phyloP scores from a whole-genome alignment of 2,329 filamentous ascomycete genomes.

The Botrytis hyacinthi region DNA sequence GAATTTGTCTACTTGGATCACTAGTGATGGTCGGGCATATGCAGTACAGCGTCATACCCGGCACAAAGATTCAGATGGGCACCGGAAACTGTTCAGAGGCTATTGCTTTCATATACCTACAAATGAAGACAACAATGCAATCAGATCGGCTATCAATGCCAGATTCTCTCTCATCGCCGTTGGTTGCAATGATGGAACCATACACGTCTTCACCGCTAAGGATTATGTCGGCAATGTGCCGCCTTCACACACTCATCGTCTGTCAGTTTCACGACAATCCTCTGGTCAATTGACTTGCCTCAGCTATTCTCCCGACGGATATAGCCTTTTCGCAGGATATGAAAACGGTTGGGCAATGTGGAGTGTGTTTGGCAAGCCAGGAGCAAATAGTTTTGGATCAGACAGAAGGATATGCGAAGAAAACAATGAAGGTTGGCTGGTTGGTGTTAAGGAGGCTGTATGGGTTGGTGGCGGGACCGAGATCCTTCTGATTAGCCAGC shows the following conservation, averaged over 20 bases:
- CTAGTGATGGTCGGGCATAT: constrained; percentile 81
- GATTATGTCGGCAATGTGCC: constrained; percentile 94
- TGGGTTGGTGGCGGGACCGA: constrained; percentile 91
- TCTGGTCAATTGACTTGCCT: constrained; percentile 73
- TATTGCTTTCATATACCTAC: constrained; percentile 84
- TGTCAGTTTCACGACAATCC: constrained; percentile 64
- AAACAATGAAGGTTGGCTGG: constrained; percentile 83
- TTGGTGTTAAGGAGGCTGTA: constrained; percentile 70
- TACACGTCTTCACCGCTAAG: constrained; percentile 87
- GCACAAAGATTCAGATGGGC: constrained; percentile 45
- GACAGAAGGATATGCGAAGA: constrained; percentile 61
- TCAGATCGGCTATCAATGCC: constrained; percentile 83
- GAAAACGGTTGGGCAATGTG: constrained; percentile 91
- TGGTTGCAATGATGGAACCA: constrained; percentile 73
- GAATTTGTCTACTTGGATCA: constrained; percentile 93
- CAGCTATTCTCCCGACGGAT: constrained; percentile 90
- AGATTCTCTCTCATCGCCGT: constrained; percentile 91
- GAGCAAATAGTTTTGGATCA: constrained; percentile 77
- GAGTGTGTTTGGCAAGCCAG: constrained; percentile 94
- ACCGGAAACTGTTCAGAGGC: constrained; percentile 72
- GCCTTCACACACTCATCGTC: constrained; percentile 72
- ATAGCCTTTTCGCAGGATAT: constrained; percentile 92
- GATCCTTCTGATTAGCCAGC: constrained; percentile 68
- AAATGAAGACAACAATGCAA: constrained; percentile 57
- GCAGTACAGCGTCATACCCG: constrained; percentile 73